phyloP scores from a whole-genome alignment of 495 filamentous ascomycete species.

The Xylona heveae region DNA sequence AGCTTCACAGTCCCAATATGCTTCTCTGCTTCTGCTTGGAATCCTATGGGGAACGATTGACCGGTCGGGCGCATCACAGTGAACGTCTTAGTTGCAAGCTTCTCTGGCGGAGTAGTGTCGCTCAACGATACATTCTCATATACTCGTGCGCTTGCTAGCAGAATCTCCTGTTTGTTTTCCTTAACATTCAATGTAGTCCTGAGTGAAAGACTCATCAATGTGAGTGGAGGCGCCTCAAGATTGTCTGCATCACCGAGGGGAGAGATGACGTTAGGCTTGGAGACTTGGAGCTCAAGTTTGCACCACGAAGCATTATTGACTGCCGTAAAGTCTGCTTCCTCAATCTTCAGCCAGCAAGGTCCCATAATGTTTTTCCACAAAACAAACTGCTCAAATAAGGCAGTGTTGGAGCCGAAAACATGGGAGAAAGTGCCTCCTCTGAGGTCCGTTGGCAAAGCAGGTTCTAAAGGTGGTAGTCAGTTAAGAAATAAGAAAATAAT shows the following conservation, averaged over 20 bases:
- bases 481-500: slow-evolving; percentile 1
- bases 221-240: slow-evolving; percentile 64
- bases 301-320: slow-evolving; percentile 93
- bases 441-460: slow-evolving; percentile 42
- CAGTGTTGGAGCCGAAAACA: slow-evolving; percentile 85
- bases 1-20: slow-evolving; percentile 56
- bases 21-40: slow-evolving; percentile 51
- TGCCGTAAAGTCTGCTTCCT: slow-evolving; percentile 58
- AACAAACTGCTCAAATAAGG: slow-evolving; percentile 93
- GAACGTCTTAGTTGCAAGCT: slow-evolving; percentile 72
- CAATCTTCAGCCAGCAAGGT: slow-evolving; percentile 86
- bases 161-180: slow-evolving; percentile 90
- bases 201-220: slow-evolving; percentile 82
- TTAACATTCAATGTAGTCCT: slow-evolving; percentile 76
- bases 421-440: slow-evolving; percentile 82
- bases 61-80: slow-evolving; percentile 72
- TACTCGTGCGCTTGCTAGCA: slow-evolving; percentile 71
- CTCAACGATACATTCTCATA: slow-evolving; percentile 77
- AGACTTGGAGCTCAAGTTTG: slow-evolving; percentile 73
- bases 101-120: slow-evolving; percentile 74
- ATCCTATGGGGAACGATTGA: slow-evolving; percentile 58
- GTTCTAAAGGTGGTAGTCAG: slow-evolving; percentile 14
- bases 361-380: slow-evolving; percentile 98
- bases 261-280: slow-evolving; percentile 50
- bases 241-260: slow-evolving; percentile 48